phyloP scores from a whole-genome alignment of 75 land plant species.

The Pseudotsuga menziesii region DNA sequence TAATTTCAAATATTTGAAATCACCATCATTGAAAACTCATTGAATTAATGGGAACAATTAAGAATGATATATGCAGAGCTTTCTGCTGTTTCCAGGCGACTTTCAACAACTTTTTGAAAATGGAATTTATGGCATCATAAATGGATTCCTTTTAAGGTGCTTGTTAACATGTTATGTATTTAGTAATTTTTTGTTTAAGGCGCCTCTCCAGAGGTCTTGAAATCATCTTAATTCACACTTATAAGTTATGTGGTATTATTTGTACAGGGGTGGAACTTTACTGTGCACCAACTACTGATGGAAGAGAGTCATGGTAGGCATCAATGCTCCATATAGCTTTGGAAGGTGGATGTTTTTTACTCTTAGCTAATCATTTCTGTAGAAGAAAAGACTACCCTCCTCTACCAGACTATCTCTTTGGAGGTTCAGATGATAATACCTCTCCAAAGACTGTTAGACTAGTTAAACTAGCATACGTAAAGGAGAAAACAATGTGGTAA shows the following conservation, averaged over 20 bases:
- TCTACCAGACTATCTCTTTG: constrained; percentile 74
- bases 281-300: constrained; percentile 95
- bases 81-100: too few relatives aligned
- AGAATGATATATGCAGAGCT: too few relatives aligned
- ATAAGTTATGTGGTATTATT: neutral
- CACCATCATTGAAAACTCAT: too few relatives aligned
- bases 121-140: neutral
- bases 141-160: neutral
- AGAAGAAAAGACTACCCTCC: constrained; percentile 92
- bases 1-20: too few relatives aligned
- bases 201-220: neutral
- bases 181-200: neutral
- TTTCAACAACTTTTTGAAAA: too few relatives aligned
- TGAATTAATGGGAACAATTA: too few relatives aligned
- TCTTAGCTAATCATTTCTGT: constrained; percentile 93
- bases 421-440: constrained; percentile 50
- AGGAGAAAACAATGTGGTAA: too few relatives aligned
- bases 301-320: constrained; percentile 80
- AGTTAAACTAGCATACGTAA: too few relatives aligned
- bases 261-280: constrained; percentile 86
- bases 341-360: constrained; percentile 93
- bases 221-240: neutral
- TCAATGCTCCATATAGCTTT: constrained; percentile 94
- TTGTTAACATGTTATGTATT: neutral
- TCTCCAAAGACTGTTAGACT: constrained; percentile 74